Conservation (phyloP, 2,329 filamentous ascomycete genomes). For the Fusarium fujikuroi region DNA sequence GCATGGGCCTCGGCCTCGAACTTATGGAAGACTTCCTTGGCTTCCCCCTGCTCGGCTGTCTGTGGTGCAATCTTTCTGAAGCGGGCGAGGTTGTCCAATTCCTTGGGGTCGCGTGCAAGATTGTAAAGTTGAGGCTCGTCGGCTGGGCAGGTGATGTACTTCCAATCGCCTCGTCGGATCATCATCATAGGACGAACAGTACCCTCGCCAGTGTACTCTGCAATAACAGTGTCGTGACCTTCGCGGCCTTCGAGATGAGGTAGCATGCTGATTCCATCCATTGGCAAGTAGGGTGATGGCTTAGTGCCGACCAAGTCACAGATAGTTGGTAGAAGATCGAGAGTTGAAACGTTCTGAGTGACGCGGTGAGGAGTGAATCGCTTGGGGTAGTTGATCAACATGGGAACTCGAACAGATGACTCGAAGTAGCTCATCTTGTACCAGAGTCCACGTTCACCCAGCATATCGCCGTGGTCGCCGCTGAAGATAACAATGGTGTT, state of each 20-base stretch:
- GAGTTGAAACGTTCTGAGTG: constrained; percentile 85
- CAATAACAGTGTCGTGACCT: constrained; percentile 88
- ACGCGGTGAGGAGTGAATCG: constrained; percentile 81
- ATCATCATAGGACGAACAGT: constrained; percentile 91
- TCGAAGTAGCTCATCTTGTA: constrained; percentile 99
- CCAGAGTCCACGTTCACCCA: constrained; percentile 91
- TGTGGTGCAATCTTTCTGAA: constrained; percentile 53
- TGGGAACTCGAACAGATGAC: constrained; percentile 87
- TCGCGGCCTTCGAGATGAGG: constrained; percentile 75
- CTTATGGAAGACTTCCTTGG: constrained; percentile 64
- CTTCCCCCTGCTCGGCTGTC: constrained; percentile 58
- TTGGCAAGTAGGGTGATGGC: constrained; percentile 76
- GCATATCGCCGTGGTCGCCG: constrained; percentile 95
- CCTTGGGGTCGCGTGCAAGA: constrained; percentile 77
- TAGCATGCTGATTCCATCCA: constrained; percentile 85
- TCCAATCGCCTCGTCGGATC: constrained; percentile 91
- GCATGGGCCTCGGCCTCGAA: constrained; percentile 79
- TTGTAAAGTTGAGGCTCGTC: constrained; percentile 90
- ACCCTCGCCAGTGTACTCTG: constrained; percentile 94
- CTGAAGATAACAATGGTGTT: constrained; percentile 94
- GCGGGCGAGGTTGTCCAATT: constrained; percentile 78
- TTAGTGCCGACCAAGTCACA: constrained; percentile 82
- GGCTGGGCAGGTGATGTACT: constrained; percentile 86
- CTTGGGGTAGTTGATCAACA: constrained; percentile 84
- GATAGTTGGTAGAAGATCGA: constrained; percentile 90